A percentile compares a stretch with the other conserved stretches of the same genome.
Conservation (phyloP, 139 green algal genomes). For the Dunaliella primolecta region DNA sequence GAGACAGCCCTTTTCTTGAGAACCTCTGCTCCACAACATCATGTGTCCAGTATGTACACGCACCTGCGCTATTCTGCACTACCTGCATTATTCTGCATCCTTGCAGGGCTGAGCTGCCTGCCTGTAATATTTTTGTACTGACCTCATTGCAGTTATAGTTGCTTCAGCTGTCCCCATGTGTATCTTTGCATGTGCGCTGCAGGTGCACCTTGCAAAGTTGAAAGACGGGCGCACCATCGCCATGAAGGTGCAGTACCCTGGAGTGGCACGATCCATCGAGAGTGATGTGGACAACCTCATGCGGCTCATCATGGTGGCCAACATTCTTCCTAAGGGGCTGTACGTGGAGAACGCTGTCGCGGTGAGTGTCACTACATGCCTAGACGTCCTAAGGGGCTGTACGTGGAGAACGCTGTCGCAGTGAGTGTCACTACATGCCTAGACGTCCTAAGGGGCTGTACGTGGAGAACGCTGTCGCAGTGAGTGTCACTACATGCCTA, state of each 20-base stretch:
- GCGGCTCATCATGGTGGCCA: constrained; percentile 76
- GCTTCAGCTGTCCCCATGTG: background rate
- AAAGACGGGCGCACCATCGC: constrained; percentile 70
- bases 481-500: too few species aligned
- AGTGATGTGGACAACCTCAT: constrained; percentile 95
- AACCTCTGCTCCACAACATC: too few species aligned
- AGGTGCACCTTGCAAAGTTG: constrained; percentile 77
- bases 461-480: constrained; percentile 78
- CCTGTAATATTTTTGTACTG: too few species aligned
- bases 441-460: constrained; percentile 81
- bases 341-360: constrained; percentile 85
- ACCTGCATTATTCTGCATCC: background rate
- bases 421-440: too few species aligned
- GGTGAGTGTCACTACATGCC: constrained; percentile 33
- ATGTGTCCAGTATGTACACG: too few species aligned
- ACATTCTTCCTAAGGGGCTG: constrained; percentile 79
- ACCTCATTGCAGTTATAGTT: background rate
- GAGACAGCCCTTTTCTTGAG: too few species aligned
- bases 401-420: constrained; percentile 80
- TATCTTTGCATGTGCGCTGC: constrained; percentile 13
- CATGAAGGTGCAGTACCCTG: constrained; percentile 77
- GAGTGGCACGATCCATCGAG: constrained; percentile 86
- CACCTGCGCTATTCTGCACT: too few species aligned
- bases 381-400: constrained; percentile 79
- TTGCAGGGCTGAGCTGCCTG: background rate